These are phyloP conservation scores for Trichoderma citrinoviride DNA, from an alignment of 2,329 filamentous ascomycete species.

Conservation along the genomic window DNA sequence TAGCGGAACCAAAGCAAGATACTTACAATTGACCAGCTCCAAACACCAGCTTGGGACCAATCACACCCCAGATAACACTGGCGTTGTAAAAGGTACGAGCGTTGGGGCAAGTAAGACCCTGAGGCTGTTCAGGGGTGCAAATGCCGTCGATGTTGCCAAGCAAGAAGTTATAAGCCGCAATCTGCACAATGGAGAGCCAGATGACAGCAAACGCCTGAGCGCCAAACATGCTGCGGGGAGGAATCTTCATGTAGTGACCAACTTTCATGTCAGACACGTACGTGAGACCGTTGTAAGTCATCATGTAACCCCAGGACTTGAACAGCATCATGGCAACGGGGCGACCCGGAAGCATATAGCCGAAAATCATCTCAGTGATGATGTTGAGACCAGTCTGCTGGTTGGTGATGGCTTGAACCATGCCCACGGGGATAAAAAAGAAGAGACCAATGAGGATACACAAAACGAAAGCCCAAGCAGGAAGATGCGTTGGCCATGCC, in stretches of 20 bases:
- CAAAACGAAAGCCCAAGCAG: slow-evolving; percentile 45
- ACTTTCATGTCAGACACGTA: slow-evolving; percentile 52
- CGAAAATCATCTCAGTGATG: slow-evolving; percentile 48
- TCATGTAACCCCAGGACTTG: slow-evolving; percentile 48
- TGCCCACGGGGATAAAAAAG: slow-evolving; percentile 44
- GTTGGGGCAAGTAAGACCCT: slow-evolving; percentile 56
- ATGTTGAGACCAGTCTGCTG: slow-evolving; percentile 49
- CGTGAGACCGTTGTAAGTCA: slow-evolving; percentile 45
- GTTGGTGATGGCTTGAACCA: slow-evolving; percentile 50
- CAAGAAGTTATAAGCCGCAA: slow-evolving; percentile 40
- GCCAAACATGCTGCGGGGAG: slow-evolving; percentile 49
- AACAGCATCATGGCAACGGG: slow-evolving; percentile 52
- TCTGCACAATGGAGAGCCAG: slow-evolving; percentile 41
- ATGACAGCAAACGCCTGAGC: slow-evolving; percentile 44
- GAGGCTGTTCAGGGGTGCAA: slow-evolving; percentile 47
- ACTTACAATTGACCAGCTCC: slow-evolving; percentile 35
- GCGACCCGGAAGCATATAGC: slow-evolving; percentile 48
- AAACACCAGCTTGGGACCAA: slow-evolving; percentile 43
- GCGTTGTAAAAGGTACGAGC: slow-evolving; percentile 60
- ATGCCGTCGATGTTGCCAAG: slow-evolving; percentile 51
- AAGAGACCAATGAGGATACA: slow-evolving; percentile 41
- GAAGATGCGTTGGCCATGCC: slow-evolving; percentile 41
- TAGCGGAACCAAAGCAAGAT: neutral
- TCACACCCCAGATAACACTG: slow-evolving; percentile 60
- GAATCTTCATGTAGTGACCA: slow-evolving; percentile 54